These are phyloP conservation scores for Populus pruinosa DNA, from an alignment of 345 rosid species.

Conservation along the genomic window DNA sequence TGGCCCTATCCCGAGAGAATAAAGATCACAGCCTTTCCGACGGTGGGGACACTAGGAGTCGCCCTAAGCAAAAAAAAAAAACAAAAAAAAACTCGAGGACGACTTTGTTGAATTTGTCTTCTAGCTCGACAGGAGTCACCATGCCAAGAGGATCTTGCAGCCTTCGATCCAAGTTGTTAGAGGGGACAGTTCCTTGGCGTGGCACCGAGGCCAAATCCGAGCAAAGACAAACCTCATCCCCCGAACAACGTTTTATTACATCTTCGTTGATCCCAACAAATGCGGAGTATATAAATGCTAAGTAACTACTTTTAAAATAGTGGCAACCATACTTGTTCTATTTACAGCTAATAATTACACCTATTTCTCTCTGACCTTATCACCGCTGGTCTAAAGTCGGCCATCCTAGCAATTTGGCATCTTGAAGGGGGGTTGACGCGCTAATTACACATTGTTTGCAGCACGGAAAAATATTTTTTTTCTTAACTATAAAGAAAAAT, in stretches of 20 bases:
- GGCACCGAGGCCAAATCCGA: background rate
- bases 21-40: background rate
- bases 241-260: background rate
- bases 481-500: too few species aligned
- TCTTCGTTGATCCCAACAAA: background rate
- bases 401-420: too few species aligned
- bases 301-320: too few species aligned
- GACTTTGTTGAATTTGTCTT: background rate
- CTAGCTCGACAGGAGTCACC: background rate
- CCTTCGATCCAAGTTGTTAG: background rate
- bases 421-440: too few species aligned
- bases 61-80: background rate
- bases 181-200: background rate
- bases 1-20: slow-evolving; percentile 5
- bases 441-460: too few species aligned
- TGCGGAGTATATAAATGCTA: too few species aligned
- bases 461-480: too few species aligned
- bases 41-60: background rate
- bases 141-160: background rate
- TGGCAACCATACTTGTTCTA: too few species aligned
- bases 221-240: background rate
- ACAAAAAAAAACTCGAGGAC: background rate
- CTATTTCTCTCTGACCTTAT: too few species aligned
- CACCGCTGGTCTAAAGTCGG: too few species aligned
- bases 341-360: too few species aligned